A percentile compares a stretch with the other conserved stretches of the same genome.
These are phyloP conservation scores for Sporothrix schenckii DNA, from an alignment of 2,329 filamentous ascomycete genomes.

Conservation along the genomic window DNA sequence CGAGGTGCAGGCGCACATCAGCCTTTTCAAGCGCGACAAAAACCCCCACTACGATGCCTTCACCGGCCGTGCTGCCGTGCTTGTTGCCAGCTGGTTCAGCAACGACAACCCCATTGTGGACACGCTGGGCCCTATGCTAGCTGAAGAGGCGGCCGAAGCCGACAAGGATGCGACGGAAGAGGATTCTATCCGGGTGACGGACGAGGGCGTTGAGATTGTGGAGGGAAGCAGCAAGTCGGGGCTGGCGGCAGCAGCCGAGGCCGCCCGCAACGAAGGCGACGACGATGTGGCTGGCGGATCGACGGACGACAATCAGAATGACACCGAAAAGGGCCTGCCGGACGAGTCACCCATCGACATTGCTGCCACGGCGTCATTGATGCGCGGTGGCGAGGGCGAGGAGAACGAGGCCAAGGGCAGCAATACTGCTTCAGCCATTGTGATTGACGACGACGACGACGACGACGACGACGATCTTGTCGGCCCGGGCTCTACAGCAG, in stretches of 20 bases:
- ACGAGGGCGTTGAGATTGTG: conserved; percentile 34
- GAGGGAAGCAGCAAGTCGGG: not conserved
- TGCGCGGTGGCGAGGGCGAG: not conserved
- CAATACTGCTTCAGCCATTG: conserved; percentile 1
- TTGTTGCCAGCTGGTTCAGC: conserved; percentile 61
- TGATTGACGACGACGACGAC: conserved; percentile 43
- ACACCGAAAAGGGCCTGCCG: conserved; percentile 42
- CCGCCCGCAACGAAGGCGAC: not conserved
- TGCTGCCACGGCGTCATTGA: conserved; percentile 54
- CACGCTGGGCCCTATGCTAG: conserved; percentile 38
- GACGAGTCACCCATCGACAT: conserved; percentile 58
- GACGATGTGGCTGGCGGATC: not conserved
- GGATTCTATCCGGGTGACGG: conserved; percentile 32
- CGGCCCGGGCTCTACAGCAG: conserved; percentile 33
- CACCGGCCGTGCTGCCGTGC: conserved; percentile 59
- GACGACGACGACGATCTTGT: conserved; percentile 37
- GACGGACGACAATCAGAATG: not conserved
- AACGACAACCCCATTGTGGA: conserved; percentile 52
- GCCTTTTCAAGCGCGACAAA: conserved; percentile 64
- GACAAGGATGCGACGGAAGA: conserved; percentile 35
- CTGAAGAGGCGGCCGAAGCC: conserved; percentile 35
- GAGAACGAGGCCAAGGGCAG: not conserved
- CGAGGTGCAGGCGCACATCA: conserved; percentile 73
- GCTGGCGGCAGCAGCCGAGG: conserved; percentile 10
- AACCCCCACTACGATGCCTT: conserved; percentile 68